Evolutionary conservation across 2,329 filamentous ascomycete genomes (phyloP).

Genomic region (Phoma sp.): DNA sequence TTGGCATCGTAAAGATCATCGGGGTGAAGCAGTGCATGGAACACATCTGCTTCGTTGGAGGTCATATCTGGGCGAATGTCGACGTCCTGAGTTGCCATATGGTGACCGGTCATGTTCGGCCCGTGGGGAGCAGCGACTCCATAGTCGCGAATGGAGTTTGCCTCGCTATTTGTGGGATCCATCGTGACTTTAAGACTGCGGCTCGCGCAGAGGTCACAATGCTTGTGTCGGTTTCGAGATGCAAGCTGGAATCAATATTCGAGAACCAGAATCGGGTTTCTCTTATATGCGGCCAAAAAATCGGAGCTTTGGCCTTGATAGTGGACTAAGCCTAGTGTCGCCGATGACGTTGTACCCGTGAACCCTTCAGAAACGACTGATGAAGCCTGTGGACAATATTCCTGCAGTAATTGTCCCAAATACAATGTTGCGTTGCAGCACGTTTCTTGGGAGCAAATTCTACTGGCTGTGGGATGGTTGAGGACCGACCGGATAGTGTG

Average conservation of each 20-base stretch:
- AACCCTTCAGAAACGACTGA: neutral
- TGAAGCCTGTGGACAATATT: constrained; percentile 3
- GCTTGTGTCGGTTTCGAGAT: neutral
- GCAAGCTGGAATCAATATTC: neutral
- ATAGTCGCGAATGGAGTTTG: constrained; percentile 52
- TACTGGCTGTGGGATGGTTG: constrained; percentile 24
- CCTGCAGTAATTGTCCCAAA: constrained; percentile 6
- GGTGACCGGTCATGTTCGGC: constrained; percentile 53
- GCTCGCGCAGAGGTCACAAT: neutral
- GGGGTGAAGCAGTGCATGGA: constrained; percentile 81
- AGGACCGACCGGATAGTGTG: constrained; percentile 15
- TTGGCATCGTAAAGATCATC: constrained; percentile 85
- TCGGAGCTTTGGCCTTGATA: constrained; percentile 1
- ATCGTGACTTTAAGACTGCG: constrained; percentile 20
- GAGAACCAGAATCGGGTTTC: neutral
- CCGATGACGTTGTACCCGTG: constrained; percentile 15
- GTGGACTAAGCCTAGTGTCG: constrained; percentile 14
- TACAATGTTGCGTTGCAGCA: constrained; percentile 21
- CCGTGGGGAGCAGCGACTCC: constrained; percentile 56
- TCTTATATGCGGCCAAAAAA: constrained; percentile 10
- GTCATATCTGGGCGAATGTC: constrained; percentile 57
- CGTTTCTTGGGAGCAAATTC: constrained; percentile 22
- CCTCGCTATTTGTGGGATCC: constrained; percentile 30
- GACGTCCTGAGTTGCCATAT: constrained; percentile 51
- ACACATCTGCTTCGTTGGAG: constrained; percentile 65